Evolutionary conservation across 2,329 filamentous ascomycete genomes (phyloP).

Genomic region (Fusarium hostae): DNA sequence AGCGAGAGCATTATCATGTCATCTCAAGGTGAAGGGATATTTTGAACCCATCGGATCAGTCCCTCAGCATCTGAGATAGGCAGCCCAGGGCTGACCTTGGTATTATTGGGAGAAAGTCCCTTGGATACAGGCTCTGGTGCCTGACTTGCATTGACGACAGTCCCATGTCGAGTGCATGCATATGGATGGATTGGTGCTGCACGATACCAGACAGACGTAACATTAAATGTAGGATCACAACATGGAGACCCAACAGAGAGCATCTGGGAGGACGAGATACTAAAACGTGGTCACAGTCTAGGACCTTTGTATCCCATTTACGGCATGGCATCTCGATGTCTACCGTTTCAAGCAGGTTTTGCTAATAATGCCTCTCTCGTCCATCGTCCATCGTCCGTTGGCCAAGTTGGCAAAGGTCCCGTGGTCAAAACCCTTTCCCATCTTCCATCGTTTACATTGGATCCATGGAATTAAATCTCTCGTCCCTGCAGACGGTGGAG

Average conservation of each 20-base stretch:
- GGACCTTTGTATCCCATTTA: not conserved
- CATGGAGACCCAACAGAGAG: slow-evolving; percentile 20
- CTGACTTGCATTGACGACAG: slow-evolving; percentile 27
- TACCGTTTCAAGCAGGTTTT: slow-evolving; percentile 34
- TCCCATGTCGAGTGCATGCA: slow-evolving; percentile 34
- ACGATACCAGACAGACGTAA: slow-evolving; percentile 16
- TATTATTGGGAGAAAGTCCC: slow-evolving; percentile 13
- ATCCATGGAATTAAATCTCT: slow-evolving; percentile 39
- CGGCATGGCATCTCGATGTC: slow-evolving; percentile 21
- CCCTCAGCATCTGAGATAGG: slow-evolving; percentile 33
- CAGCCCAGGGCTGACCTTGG: slow-evolving; percentile 17
- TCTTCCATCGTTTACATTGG: not conserved
- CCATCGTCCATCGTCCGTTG: slow-evolving; percentile 11
- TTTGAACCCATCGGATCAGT: slow-evolving; percentile 34
- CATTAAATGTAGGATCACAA: slow-evolving; percentile 18
- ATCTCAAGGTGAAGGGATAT: slow-evolving; percentile 17
- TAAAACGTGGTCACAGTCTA: slow-evolving; percentile 18
- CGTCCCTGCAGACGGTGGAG: slow-evolving; percentile 27
- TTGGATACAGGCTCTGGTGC: slow-evolving; percentile 17
- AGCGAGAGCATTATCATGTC: slow-evolving; percentile 21
- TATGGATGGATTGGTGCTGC: slow-evolving; percentile 28
- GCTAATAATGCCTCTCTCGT: not conserved
- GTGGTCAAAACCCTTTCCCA: slow-evolving; percentile 16
- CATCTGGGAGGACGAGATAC: slow-evolving; percentile 1
- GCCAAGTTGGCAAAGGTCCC: slow-evolving; percentile 26